Percentiles rank a stretch among this genome's conserved stretches.
phyloP scores from a whole-genome alignment of 2,329 filamentous ascomycete genomes.

The Fusarium goolgardi region DNA sequence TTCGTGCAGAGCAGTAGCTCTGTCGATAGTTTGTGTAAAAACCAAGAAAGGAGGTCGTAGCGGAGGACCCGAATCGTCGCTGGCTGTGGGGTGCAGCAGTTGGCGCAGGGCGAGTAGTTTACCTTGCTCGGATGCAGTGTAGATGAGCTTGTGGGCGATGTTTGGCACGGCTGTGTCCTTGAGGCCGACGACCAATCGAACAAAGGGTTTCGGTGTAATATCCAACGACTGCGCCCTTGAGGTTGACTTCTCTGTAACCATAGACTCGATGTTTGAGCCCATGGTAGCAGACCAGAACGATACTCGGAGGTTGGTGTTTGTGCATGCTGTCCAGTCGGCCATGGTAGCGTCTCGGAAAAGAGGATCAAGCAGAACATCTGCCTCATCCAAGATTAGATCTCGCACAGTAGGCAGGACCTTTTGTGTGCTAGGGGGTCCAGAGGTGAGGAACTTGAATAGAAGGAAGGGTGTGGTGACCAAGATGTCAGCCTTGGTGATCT shows the following conservation, averaged over 20 bases:
- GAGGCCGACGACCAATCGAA: slow-evolving; percentile 92
- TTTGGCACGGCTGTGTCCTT: slow-evolving; percentile 97
- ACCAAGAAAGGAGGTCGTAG: slow-evolving; percentile 91
- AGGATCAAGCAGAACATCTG: slow-evolving; percentile 91
- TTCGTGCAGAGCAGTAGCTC: slow-evolving; percentile 86
- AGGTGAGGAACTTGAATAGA: slow-evolving; percentile 77
- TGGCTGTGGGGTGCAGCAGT: slow-evolving; percentile 79
- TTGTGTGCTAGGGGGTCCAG: slow-evolving; percentile 57
- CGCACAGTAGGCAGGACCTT: slow-evolving; percentile 73
- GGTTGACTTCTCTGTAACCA: slow-evolving; percentile 76
- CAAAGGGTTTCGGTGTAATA: slow-evolving; percentile 62
- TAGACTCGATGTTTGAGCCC: slow-evolving; percentile 88
- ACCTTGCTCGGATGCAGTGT: slow-evolving; percentile 91
- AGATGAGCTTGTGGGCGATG: slow-evolving; percentile 87
- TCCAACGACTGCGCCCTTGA: slow-evolving; percentile 60
- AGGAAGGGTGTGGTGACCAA: slow-evolving; percentile 64
- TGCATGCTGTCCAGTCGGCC: slow-evolving; percentile 84
- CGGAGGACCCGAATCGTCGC: slow-evolving; percentile 64
- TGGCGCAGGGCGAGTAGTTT: slow-evolving; percentile 93
- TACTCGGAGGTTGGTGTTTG: slow-evolving; percentile 73
- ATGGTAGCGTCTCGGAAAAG: slow-evolving; percentile 91
- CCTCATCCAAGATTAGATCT: slow-evolving; percentile 88
- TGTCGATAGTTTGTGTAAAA: slow-evolving; percentile 95
- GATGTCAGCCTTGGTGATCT: slow-evolving; percentile 53
- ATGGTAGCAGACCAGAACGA: slow-evolving; percentile 98